Evolutionary conservation across 495 filamentous ascomycete genomes (phyloP), one percentile per base, ranked within the genome.

Genomic region (Hypoxylon fuscum): DNA sequence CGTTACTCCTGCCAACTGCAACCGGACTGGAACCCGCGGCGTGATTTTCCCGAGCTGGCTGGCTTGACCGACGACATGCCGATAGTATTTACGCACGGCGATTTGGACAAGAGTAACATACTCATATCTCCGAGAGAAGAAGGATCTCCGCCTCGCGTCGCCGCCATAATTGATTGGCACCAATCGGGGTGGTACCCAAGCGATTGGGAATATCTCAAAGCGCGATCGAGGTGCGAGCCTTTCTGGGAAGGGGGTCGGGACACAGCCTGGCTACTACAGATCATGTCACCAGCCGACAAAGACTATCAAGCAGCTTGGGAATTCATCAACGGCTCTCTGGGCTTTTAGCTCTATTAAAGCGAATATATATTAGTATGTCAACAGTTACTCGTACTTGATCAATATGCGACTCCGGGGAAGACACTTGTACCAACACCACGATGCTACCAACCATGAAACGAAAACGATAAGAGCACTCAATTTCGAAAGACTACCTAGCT

Each of bases 101-200:
- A 83, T 69, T 66, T 81, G 29, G 76, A 82, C 58, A 77, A 43
- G 43, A 80, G 75, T 51, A 81, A 83, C 62, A 79, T 82, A 42
- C 29, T 38, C 27, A 48, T 43, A 46, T 60, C 21, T 62, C 68
- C 52, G 49, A 23, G 64, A 23, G 32, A 58, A 27, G 43, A 10
- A 10, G 32, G 32, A 8, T 40, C 40, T 20, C 46, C 46, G 10
- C 70, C 72, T 53, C 69, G 59, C 45, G 49, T 77, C 42, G 62
- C 74, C 29, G 72, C 77, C 1, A 49, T 83, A 45, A 61, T 83
- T 35, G 80, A 83, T 51, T 81, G 78, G 80, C 75, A 80, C 44
- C 78, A 81, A 56, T 75, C 79, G 8, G 79, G 78, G 10, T 81
- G 79, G 77, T 72, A 76, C 47, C 79, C 78, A 34, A 72, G 41